Evolutionary conservation across 202 grass and related monocot genomes (phyloP), one percentile per base, ranked within the genome.

Genomic region (Dendrocalamus latiflorus): DNA sequence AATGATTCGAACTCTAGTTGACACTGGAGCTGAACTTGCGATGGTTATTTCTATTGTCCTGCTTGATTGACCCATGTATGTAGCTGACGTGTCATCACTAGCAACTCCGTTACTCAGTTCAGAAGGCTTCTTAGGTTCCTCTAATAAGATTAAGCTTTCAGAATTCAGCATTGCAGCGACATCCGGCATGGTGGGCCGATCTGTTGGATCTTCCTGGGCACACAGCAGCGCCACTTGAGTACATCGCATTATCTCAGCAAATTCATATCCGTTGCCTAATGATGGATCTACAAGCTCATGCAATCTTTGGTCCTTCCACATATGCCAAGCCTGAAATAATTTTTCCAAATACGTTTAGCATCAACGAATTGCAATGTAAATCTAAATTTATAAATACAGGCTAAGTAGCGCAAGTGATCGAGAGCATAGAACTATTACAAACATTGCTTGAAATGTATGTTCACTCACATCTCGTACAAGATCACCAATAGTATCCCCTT

Each of bases 161-260:
- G 43, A 53, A 65, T 6, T 78, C 22, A 85, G 56, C 21, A 72
- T 38, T 5, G 43, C 41, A 30, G 71, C 16, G 25, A 85, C 74
- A 63, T 85, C 64, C 2, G 26, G 71, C 74, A 85, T 85, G 28
- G 65, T 78, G 8, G 83, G 83, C 12, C 83, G 65, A 16, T 85
- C 74, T 47, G 4, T 6, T 15, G 42, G 14, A 63, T 78, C 45
- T 34, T 85, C 74, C 24, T 85, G 83, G 17, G 56, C 43, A 15
- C 83, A 85, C 4, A 85, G 28, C 17, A 85, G 53, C 1, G 54
- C 74, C 39, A 85, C 38, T 2, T 85, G 74, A 78, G 58, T 36
- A 2, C 15, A 64, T 43, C n/a, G 14, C 54, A 16, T 8, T 20
- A 85, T 7, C 15, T 79, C 66, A 0, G 1, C 3, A 6, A 30